Base-by-base conservation (phyloP, 2,329 filamentous ascomycete genomes). In the Trichoderma guizhouense region DNA sequence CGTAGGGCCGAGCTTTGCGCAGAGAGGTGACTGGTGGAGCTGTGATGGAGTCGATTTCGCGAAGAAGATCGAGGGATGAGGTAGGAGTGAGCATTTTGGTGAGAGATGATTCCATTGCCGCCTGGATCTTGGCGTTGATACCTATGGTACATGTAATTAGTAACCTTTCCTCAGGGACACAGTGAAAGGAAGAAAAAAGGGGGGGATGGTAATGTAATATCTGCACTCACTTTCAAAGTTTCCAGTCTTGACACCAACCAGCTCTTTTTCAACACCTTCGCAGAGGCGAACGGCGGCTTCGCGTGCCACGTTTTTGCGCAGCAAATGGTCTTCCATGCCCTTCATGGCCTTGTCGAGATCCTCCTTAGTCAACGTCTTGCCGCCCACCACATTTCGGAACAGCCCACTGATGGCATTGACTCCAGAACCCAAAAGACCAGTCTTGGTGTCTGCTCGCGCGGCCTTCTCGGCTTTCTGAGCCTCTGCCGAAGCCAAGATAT, bases 41-140 rank as follows among this genome's bases (percentile, higher is more conserved):
- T 7, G 90, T 91, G 73, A 97, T 89, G 58, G 91, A 88, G 79
- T 95, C 91, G 76, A 99, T 98, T 80, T 97, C 94, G 77, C 95
- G 94, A 61, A 99, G 90, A 63, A 99, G 90, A 82, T 99, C 96
- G 74, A 98, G 88, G 3, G 95, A 98, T 7, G 93, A 95, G 1
- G 95, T 98, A 0, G 97, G 97, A 0, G 96, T 99, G 64, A 99
- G 89, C 81, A 99, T 98, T 82, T 97, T 97, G 72, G 92, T 93
- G 39, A 99, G 87, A 3, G 96, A 97, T 24, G 93, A 92, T 82
- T 97, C 93, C 91, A 98, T 97, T 36, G 95, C 94, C 47, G 91
- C 88, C 76, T 92, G 92, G 75, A 99, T 92, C 72, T 91, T 94
- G 53, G 92, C 84, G 82, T 95, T 94, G 78, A 97, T 93, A 77